Evolutionary conservation across 2,329 filamentous ascomycete genomes (phyloP).

Genomic region (Juglanconis juglandina): DNA sequence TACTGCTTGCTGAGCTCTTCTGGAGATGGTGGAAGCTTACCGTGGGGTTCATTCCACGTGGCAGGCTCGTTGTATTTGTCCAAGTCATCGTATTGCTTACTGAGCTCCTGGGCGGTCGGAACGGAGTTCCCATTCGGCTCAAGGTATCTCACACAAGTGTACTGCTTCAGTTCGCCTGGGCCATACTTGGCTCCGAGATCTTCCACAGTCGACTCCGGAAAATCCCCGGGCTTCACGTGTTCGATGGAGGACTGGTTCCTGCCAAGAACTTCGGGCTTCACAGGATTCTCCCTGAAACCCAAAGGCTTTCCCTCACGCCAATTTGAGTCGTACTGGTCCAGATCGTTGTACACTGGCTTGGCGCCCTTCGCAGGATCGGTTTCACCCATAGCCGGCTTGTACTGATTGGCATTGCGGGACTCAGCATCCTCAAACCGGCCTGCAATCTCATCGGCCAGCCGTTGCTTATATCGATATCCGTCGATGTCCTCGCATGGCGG

Average conservation of each 20-base stretch:
- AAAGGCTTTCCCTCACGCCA: constrained; percentile 24
- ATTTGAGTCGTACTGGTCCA: constrained; percentile 37
- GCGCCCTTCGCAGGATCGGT: constrained; percentile 26
- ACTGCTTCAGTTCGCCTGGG: constrained; percentile 18
- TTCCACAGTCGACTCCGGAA: neutral
- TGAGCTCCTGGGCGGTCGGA: constrained; percentile 5
- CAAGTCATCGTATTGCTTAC: constrained; percentile 36
- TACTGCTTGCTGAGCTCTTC: neutral
- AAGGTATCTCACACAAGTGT: constrained; percentile 22
- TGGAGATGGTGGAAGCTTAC: neutral
- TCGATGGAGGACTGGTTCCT: neutral
- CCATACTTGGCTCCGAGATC: constrained; percentile 9
- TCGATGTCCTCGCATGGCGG: constrained; percentile 34
- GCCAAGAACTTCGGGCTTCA: constrained; percentile 8
- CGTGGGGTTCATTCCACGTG: constrained; percentile 23
- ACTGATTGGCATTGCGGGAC: constrained; percentile 24
- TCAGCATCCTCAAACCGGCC: constrained; percentile 27
- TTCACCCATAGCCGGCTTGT: constrained; percentile 34
- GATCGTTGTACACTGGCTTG: constrained; percentile 37
- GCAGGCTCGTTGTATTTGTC: constrained; percentile 32
- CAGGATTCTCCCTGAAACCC: constrained; percentile 18
- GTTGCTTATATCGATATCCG: constrained; percentile 35
- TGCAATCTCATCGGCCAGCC: constrained; percentile 29
- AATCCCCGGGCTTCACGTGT: neutral
- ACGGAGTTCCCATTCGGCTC: constrained; percentile 23